These are phyloP conservation scores for Russula emetica DNA, from an alignment of 768 basidiomycete species.

Conservation along the genomic window DNA sequence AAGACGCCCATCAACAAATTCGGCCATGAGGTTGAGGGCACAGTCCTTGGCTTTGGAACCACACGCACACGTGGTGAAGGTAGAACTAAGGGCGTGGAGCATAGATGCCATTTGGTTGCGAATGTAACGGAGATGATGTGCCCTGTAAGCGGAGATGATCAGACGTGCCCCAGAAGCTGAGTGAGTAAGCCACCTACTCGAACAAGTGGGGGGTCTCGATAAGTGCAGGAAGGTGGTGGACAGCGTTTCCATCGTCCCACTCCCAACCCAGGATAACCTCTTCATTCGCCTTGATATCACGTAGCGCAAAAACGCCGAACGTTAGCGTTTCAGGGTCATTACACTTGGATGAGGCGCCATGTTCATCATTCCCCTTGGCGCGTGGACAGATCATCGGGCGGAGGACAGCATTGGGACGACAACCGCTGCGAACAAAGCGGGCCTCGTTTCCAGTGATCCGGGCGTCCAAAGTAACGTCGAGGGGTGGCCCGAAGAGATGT, in stretches of 20 bases:
- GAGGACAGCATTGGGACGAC: constrained; percentile 47
- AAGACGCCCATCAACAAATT: constrained; percentile 49
- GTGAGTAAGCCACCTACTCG: constrained; percentile 43
- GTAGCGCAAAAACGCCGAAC: constrained; percentile 78
- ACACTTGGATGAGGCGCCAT: constrained; percentile 17
- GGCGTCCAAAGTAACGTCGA: constrained; percentile 76
- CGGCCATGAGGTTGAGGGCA: constrained; percentile 57
- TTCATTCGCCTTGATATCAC: constrained; percentile 70
- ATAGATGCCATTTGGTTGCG: constrained; percentile 65
- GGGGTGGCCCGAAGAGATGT: constrained; percentile 69
- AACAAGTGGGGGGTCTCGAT: constrained; percentile 54
- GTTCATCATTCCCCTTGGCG: constrained; percentile 29
- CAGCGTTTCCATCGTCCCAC: constrained; percentile 90
- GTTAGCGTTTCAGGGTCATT: constrained; percentile 42
- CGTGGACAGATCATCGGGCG: constrained; percentile 41
- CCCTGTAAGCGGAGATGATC: constrained; percentile 34
- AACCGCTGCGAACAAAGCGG: constrained; percentile 60
- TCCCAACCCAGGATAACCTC: constrained; percentile 93
- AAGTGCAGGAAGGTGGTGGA: constrained; percentile 71
- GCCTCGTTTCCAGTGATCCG: constrained; percentile 61
- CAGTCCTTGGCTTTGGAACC: constrained; percentile 60
- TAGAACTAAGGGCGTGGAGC: constrained; percentile 62
- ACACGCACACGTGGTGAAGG: constrained; percentile 73
- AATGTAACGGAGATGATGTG: constrained; percentile 48
- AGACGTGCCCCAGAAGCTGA: not conserved